Evolutionary conservation across 352 stramenopile species (phyloP).

Genomic region (Phytophthora citrophthora): DNA sequence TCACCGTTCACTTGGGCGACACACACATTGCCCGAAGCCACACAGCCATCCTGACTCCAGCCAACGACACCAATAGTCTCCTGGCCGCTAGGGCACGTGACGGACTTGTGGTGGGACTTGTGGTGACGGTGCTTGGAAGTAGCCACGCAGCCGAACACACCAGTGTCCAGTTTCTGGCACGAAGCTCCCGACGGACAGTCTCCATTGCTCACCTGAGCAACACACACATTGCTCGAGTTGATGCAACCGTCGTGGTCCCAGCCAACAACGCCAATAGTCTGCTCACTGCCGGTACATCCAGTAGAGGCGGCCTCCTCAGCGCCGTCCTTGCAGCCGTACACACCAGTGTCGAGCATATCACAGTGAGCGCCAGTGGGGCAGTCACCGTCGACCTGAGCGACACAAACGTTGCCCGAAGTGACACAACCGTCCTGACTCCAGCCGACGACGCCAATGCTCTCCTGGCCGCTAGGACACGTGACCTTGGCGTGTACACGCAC

Average conservation of each 20-base stretch:
- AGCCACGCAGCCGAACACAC: slow-evolving; percentile 38
- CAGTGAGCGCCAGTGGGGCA: slow-evolving; percentile 33
- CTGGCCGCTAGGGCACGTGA: slow-evolving; percentile 20
- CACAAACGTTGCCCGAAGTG: slow-evolving; percentile 14
- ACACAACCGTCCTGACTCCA: slow-evolving; percentile 18
- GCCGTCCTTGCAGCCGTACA: slow-evolving; percentile 33
- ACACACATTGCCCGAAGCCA: slow-evolving; percentile 11
- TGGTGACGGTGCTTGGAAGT: slow-evolving; percentile 23
- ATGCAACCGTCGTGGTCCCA: slow-evolving; percentile 32
- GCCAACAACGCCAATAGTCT: slow-evolving; percentile 24
- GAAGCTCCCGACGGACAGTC: slow-evolving; percentile 24
- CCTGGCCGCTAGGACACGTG: slow-evolving; percentile 23
- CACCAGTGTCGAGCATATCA: slow-evolving; percentile 27
- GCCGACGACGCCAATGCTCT: slow-evolving; percentile 22
- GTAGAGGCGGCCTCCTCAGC: slow-evolving; percentile 5
- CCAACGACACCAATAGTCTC: slow-evolving; percentile 23
- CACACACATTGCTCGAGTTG: slow-evolving; percentile 21
- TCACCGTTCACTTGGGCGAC: slow-evolving; percentile 22
- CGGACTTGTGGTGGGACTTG: slow-evolving; percentile 16
- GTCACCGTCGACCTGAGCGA: slow-evolving; percentile 22
- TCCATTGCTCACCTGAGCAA: slow-evolving; percentile 33
- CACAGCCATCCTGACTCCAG: slow-evolving; percentile 11
- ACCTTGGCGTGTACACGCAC: slow-evolving; percentile 40
- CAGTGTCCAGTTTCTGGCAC: slow-evolving; percentile 34
- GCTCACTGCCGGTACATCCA: slow-evolving; percentile 14